A percentile compares a stretch with the other conserved stretches of the same genome.
Conservation (phyloP, 2,329 filamentous ascomycete species). For the Raffaelea deltoideospora region DNA sequence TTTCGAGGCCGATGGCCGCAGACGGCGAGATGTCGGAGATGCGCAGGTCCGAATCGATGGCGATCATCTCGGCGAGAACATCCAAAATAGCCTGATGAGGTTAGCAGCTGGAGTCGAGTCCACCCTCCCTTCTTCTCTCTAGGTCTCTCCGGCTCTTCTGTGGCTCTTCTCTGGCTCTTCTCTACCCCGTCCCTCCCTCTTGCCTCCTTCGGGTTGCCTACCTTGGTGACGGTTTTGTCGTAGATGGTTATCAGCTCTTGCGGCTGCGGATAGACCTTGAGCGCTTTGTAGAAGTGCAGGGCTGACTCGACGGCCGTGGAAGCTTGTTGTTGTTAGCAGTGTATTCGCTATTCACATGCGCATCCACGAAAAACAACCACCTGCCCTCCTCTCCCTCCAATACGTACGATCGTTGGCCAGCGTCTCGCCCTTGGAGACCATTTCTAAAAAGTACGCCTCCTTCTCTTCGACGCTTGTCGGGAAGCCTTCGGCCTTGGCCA, state of each 20-base stretch:
- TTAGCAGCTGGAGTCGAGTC: background rate
- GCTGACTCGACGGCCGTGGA: slow-evolving; percentile 66
- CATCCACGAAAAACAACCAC: no score
- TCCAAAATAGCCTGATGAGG: slow-evolving; percentile 68
- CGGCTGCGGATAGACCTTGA: slow-evolving; percentile 95
- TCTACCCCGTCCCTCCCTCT: no score
- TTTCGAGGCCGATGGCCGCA: background rate
- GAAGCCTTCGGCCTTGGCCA: slow-evolving; percentile 83
- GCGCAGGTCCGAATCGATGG: slow-evolving; percentile 63
- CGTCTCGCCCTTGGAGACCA: slow-evolving; percentile 77
- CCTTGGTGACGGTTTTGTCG: slow-evolving; percentile 96
- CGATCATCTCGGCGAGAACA: slow-evolving; percentile 95
- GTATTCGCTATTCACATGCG: no score
- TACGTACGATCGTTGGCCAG: slow-evolving; percentile 70
- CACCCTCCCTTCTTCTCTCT: background rate
- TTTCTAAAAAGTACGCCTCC: slow-evolving; percentile 92
- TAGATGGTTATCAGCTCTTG: slow-evolving; percentile 91
- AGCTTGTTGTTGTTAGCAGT: slow-evolving; percentile 27
- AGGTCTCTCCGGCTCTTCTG: no score
- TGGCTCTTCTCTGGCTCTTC: no score
- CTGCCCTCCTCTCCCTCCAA: background rate
- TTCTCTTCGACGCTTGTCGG: slow-evolving; percentile 81
- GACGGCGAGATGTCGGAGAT: slow-evolving; percentile 19
- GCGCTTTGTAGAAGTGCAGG: slow-evolving; percentile 90
- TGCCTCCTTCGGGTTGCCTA: no score